phyloP scores from a whole-genome alignment of 164 flowering plant species.

The Pachysandra terminalis region DNA sequence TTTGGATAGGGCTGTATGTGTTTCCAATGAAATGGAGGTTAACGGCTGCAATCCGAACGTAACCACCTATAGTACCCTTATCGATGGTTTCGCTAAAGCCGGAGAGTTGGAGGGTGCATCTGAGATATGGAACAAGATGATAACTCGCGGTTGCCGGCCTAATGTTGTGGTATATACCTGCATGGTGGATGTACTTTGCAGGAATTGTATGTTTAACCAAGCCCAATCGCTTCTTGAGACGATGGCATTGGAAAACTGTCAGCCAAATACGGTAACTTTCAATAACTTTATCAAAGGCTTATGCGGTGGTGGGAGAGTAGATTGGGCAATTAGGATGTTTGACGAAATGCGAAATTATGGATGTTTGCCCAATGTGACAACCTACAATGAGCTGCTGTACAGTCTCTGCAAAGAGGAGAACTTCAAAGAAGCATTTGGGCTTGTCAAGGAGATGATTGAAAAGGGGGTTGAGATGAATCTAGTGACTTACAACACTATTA shows the following conservation, averaged over 20 bases:
- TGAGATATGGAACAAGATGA: constrained; percentile 78
- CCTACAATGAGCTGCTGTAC: constrained; percentile 68
- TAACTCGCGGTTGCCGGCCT: constrained; percentile 55
- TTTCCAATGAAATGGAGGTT: constrained; percentile 49
- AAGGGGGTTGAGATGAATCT: constrained; percentile 38
- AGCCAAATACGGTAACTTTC: constrained; percentile 62
- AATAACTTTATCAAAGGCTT: constrained; percentile 62
- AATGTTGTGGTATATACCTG: constrained; percentile 74
- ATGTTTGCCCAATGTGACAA: constrained; percentile 49
- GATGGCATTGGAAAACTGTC: constrained; percentile 53
- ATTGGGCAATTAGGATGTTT: constrained; percentile 52
- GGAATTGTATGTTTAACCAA: constrained; percentile 52
- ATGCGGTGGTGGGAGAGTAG: constrained; percentile 49
- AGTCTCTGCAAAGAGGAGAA: constrained; percentile 49
- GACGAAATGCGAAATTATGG: constrained; percentile 52
- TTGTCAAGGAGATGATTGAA: constrained; percentile 47
- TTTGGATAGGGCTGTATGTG: constrained; percentile 38
- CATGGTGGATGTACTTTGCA: constrained; percentile 76
- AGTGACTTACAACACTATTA: constrained; percentile 62
- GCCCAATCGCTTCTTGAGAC: constrained; percentile 55
- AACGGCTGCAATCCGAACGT: constrained; percentile 49
- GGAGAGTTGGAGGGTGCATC: constrained; percentile 60
- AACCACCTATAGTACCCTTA: constrained; percentile 57
- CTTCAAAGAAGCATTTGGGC: constrained; percentile 33
- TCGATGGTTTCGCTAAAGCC: constrained; percentile 60